Conservation (phyloP, 805 yeast species). For the Nakazawaea anatomiae region DNA sequence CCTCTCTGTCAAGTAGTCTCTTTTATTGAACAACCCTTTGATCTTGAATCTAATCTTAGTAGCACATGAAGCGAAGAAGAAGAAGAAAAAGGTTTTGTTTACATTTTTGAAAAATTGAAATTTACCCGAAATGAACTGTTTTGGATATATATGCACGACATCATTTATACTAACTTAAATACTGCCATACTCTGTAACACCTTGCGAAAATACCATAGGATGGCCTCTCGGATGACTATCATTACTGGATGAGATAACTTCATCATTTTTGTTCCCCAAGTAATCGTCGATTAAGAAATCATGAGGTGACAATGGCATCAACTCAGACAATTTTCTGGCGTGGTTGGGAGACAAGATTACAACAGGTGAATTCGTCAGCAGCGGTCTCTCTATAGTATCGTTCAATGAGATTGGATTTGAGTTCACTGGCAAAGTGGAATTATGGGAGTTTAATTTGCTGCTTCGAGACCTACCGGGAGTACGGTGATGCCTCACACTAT, state of each 20-base stretch:
- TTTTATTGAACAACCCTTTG: no score
- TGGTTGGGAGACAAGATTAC: conserved; percentile 22
- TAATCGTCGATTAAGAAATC: conserved; percentile 26
- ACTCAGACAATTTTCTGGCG: conserved; percentile 24
- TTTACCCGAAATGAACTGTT: conserved; percentile 1
- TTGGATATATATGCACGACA: background rate
- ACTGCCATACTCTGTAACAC: background rate
- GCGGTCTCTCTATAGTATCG: background rate
- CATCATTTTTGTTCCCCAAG: conserved; percentile 5
- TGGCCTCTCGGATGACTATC: background rate
- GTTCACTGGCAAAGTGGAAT: background rate
- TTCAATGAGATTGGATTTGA: conserved; percentile 3
- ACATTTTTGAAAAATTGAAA: background rate
- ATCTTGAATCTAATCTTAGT: no score
- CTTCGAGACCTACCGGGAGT: background rate
- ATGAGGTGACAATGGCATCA: conserved; percentile 30
- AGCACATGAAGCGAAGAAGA: no score
- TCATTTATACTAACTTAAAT: background rate
- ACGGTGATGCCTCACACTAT: background rate
- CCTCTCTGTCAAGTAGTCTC: no score
- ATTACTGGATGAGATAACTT: background rate
- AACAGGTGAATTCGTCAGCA: conserved; percentile 5
- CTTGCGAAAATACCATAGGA: background rate
- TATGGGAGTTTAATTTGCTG: background rate
- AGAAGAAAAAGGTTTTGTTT: background rate